A percentile compares a stretch with the other conserved stretches of the same genome.
These are phyloP conservation scores for Penicillium maclennaniae DNA, from an alignment of 495 filamentous ascomycete genomes.

Conservation along the genomic window DNA sequence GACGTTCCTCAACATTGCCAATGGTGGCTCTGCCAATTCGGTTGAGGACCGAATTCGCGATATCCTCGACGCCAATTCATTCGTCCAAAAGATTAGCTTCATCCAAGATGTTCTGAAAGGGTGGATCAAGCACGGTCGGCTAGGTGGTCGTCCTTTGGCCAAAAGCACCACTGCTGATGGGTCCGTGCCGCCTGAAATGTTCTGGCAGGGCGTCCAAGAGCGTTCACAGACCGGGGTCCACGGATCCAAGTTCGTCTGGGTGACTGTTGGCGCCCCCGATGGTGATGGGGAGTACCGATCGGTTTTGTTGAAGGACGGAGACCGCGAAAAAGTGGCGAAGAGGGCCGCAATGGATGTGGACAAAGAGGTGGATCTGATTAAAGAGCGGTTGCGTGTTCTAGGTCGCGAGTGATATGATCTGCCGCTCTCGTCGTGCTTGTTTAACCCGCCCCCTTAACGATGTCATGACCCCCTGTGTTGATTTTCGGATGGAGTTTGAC, in stretches of 20 bases:
- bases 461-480: constrained; percentile 20
- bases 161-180: constrained; percentile 11
- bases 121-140: constrained; percentile 68
- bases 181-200: constrained; percentile 50
- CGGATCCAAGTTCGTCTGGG: constrained; percentile 75
- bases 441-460: constrained; percentile 27
- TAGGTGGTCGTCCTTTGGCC: constrained; percentile 49
- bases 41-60: constrained; percentile 54
- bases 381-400: constrained; percentile 33
- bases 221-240: constrained; percentile 42
- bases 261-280: constrained; percentile 71
- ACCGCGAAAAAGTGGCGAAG: constrained; percentile 12
- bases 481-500: not conserved
- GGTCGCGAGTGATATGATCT: constrained; percentile 17
- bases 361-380: constrained; percentile 32
- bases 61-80: constrained; percentile 72
- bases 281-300: constrained; percentile 60
- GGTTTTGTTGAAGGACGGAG: constrained; percentile 33
- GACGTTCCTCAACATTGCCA: constrained; percentile 59
- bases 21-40: constrained; percentile 44
- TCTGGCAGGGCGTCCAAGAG: constrained; percentile 67
- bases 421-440: constrained; percentile 10
- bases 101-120: constrained; percentile 63
- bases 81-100: constrained; percentile 75
- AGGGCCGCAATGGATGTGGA: constrained; percentile 19